Conservation (phyloP, 2,329 filamentous ascomycete species). For the Neofusicoccum kwambonambiense region DNA sequence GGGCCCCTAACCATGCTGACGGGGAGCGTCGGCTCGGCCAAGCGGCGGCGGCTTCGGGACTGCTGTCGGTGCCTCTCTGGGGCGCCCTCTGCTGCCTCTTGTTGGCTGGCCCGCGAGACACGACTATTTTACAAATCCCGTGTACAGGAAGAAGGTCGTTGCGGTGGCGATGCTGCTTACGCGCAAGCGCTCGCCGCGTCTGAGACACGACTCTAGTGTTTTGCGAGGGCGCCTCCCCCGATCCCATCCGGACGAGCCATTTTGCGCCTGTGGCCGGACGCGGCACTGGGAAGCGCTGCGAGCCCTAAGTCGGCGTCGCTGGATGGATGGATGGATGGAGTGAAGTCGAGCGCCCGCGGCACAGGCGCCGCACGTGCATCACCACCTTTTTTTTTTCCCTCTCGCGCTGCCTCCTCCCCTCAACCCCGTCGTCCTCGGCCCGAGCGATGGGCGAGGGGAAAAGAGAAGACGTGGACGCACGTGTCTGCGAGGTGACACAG, state of each 20-base stretch:
- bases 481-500: not conserved
- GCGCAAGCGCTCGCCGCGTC: slow-evolving; percentile 7
- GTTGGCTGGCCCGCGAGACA: not conserved
- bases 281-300: not conserved
- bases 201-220: slow-evolving; percentile 1
- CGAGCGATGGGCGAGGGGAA: not conserved
- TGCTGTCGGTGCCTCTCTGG: slow-evolving; percentile 8
- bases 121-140: not conserved
- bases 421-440: not conserved
- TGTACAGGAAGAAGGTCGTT: not conserved
- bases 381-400: not conserved
- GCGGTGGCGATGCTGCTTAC: slow-evolving; percentile 13
- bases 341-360: not conserved
- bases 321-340: not conserved
- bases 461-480: not conserved
- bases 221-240: not conserved
- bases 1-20: not conserved
- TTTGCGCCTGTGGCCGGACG: not conserved
- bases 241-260: not conserved
- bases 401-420: not conserved
- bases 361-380: not conserved
- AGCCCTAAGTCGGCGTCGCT: not conserved
- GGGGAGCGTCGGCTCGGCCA: slow-evolving; percentile 5
- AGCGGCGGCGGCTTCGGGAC: slow-evolving; percentile 1
- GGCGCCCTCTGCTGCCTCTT: not conserved